These are phyloP conservation scores for Suillus clintonianus DNA, from an alignment of 768 basidiomycete genomes.

Conservation along the genomic window DNA sequence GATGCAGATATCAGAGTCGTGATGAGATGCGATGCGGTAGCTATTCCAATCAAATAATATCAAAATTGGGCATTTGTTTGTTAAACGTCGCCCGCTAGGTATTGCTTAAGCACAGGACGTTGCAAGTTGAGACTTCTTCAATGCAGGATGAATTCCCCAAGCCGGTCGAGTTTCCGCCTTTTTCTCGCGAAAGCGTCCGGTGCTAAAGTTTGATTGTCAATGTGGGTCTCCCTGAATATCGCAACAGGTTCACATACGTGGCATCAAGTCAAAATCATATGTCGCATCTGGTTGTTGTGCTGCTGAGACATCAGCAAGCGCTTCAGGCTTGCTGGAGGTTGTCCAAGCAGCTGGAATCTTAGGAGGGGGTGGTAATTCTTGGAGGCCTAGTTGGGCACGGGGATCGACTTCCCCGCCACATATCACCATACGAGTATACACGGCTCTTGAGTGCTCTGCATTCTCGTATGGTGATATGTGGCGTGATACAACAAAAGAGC, in stretches of 20 bases:
- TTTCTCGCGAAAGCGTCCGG: conserved; percentile 38
- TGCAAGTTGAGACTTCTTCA: no score
- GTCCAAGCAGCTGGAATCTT: conserved; percentile 2
- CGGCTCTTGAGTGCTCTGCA: no score
- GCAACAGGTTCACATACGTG: conserved; percentile 32
- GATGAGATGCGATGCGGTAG: no score
- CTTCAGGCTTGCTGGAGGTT: no score
- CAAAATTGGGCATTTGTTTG: no score
- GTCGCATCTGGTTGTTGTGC: conserved; percentile 2
- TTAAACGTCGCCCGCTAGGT: background rate
- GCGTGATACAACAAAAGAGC: conserved; percentile 20
- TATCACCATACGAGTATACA: conserved; percentile 32
- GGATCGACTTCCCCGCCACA: conserved; percentile 27
- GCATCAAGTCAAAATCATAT: conserved; percentile 34
- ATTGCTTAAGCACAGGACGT: no score
- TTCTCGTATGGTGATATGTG: no score
- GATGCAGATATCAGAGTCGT: no score
- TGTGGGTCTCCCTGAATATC: background rate
- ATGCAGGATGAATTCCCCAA: background rate
- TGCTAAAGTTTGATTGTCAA: conserved; percentile 28
- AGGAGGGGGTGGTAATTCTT: conserved; percentile 26
- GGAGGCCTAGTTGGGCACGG: conserved; percentile 34
- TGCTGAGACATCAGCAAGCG: conserved; percentile 15
- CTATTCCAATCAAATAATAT: no score
- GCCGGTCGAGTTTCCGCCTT: background rate